phyloP scores from a whole-genome alignment of 495 filamentous ascomycete genomes.

The Penicillium coprophilum region DNA sequence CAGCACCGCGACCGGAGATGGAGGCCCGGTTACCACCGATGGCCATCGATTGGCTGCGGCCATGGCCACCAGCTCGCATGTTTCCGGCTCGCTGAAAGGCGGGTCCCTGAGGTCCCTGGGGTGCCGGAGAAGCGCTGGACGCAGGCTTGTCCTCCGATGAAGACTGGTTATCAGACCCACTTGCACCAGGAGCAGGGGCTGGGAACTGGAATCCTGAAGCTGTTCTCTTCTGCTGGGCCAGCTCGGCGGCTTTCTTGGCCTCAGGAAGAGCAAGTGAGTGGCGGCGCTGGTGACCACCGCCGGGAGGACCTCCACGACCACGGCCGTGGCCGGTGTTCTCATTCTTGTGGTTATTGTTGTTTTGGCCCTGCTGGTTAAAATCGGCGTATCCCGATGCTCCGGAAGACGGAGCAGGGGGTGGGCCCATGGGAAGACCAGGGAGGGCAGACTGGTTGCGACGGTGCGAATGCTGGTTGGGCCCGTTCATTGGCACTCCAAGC shows the following conservation, averaged over 20 bases:
- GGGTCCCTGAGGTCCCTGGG: slow-evolving; percentile 45
- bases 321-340: slow-evolving; percentile 72
- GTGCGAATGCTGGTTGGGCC: slow-evolving; percentile 78
- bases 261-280: slow-evolving; percentile 94
- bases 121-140: slow-evolving; percentile 33
- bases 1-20: slow-evolving; percentile 57
- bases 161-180: slow-evolving; percentile 49
- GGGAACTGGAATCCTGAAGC: slow-evolving; percentile 93
- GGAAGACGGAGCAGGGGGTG: slow-evolving; percentile 88
- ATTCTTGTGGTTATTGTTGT: slow-evolving; percentile 54
- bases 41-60: slow-evolving; percentile 70
- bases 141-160: slow-evolving; percentile 43
- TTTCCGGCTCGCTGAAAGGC: slow-evolving; percentile 53
- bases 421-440: slow-evolving; percentile 90
- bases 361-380: slow-evolving; percentile 60
- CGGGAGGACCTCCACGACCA: slow-evolving; percentile 71
- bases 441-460: slow-evolving; percentile 97
- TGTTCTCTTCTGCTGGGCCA: slow-evolving; percentile 94
- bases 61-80: slow-evolving; percentile 54
- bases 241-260: slow-evolving; percentile 94
- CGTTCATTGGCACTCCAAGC: slow-evolving; percentile 67
- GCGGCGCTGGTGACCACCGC: slow-evolving; percentile 83
- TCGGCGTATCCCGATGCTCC: slow-evolving; percentile 90
- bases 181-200: slow-evolving; percentile 61
- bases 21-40: slow-evolving; percentile 57